Evolutionary conservation across 345 rosid species (phyloP).

Genomic region (Schrenkiella parvula): DNA sequence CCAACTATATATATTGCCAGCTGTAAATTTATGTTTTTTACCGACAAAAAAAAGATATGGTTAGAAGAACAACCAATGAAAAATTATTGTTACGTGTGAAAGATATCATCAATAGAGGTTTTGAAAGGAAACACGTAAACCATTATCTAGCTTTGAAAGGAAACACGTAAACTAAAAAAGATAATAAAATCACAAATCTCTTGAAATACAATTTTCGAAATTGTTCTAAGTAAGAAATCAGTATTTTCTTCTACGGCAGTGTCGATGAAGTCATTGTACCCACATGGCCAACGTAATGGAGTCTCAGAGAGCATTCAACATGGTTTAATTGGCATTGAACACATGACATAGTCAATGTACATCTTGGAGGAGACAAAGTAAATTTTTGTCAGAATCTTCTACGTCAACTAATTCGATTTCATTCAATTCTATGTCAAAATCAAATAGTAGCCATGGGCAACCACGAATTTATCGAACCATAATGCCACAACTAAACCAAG

Average conservation of each 20-base stretch:
- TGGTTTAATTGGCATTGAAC: background rate
- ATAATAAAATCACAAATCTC: background rate
- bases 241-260: background rate
- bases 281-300: conserved; percentile 1
- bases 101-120: background rate
- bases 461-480: too few relatives aligned
- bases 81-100: background rate
- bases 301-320: background rate
- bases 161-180: background rate
- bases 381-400: conserved; percentile 7
- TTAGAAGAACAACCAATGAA: conserved; percentile 10
- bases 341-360: conserved; percentile 13
- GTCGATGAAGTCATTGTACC: conserved; percentile 1
- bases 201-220: too few relatives aligned
- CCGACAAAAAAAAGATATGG: background rate
- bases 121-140: background rate
- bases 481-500: background rate
- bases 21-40: background rate
- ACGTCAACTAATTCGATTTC: background rate
- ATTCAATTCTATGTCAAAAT: background rate
- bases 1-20: background rate
- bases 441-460: background rate
- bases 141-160: too few relatives aligned
- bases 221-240: background rate
- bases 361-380: conserved; percentile 1